phyloP scores from a whole-genome alignment of 306 rosid genomes.

The Pterocarpus macrocarpus region DNA sequence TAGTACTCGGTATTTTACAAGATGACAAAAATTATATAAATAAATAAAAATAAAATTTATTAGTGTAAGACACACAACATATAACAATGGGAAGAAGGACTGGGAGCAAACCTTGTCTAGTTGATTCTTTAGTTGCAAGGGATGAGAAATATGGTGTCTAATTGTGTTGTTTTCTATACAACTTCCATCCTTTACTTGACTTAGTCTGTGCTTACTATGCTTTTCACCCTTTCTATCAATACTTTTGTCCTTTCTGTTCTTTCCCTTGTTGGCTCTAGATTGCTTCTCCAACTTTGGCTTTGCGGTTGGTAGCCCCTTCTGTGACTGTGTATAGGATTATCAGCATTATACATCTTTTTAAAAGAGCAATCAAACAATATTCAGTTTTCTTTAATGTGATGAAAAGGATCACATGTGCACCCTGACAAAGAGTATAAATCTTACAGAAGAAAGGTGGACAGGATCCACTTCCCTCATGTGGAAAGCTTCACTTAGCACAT shows the following conservation, averaged over 20 bases:
- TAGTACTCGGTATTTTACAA: not conserved
- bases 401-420: slow-evolving; percentile 4
- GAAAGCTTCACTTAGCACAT: slow-evolving; percentile 56
- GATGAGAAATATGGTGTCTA: slow-evolving; percentile 25
- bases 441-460: slow-evolving; percentile 43
- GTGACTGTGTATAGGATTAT: slow-evolving; percentile 12
- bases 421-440: slow-evolving; percentile 20
- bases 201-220: slow-evolving; percentile 30
- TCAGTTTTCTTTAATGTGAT: slow-evolving; percentile 22
- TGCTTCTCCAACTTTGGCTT: slow-evolving; percentile 35
- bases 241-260: slow-evolving; percentile 38
- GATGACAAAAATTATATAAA: not conserved
- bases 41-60: not conserved
- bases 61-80: slow-evolving; percentile 4
- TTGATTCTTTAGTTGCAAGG: slow-evolving; percentile 40
- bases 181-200: slow-evolving; percentile 50
- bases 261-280: slow-evolving; percentile 29
- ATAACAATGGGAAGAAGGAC: slow-evolving; percentile 9
- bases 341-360: not conserved
- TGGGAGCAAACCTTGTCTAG: slow-evolving; percentile 47
- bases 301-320: slow-evolving; percentile 39
- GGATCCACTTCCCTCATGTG: slow-evolving; percentile 42
- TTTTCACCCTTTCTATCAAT: slow-evolving; percentile 12
- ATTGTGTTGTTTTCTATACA: slow-evolving; percentile 47
- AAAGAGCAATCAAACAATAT: slow-evolving; percentile 5